Percentiles rank a stretch among this genome's conserved stretches.
These are phyloP conservation scores for Adansonia grandidieri DNA, from an alignment of 441 rosid genomes.

Conservation along the genomic window DNA sequence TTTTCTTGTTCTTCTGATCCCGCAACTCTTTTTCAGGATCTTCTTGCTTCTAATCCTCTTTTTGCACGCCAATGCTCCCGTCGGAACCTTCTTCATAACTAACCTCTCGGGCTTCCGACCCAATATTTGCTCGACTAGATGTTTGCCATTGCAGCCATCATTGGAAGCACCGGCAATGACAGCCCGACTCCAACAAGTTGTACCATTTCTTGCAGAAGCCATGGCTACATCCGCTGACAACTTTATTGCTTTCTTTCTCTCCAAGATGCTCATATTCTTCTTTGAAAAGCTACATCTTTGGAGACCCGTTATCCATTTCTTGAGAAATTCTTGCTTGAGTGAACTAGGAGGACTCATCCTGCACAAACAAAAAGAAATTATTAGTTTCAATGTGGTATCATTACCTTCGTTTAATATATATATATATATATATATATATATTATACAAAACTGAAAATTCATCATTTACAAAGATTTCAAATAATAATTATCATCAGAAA, in stretches of 20 bases:
- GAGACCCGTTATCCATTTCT: conserved; percentile 73
- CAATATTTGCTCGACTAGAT: conserved; percentile 43
- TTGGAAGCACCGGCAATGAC: conserved; percentile 54
- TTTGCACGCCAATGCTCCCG: conserved; percentile 18
- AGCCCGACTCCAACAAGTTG: conserved; percentile 85
- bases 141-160: conserved; percentile 36
- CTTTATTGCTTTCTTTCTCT: conserved; percentile 76
- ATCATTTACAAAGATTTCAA: conserved; percentile 15
- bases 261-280: conserved; percentile 50
- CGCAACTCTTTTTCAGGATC: conserved; percentile 55
- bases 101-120: conserved; percentile 38
- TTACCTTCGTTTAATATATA: too few species aligned
- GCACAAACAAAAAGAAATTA: background rate
- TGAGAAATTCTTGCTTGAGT: conserved; percentile 68
- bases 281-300: conserved; percentile 42
- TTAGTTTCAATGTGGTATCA: background rate
- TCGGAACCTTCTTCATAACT: conserved; percentile 14
- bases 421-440: too few species aligned
- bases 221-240: conserved; percentile 86
- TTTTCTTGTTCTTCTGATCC: conserved; percentile 36
- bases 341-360: conserved; percentile 55
- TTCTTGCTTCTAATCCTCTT: conserved; percentile 67
- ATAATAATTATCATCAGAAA: conserved; percentile 19
- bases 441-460: too few species aligned
- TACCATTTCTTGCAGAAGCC: conserved; percentile 71